Evolutionary conservation across 1,284 basidiomycete species (phyloP).

Genomic region (Apiotrichum montevideense): DNA sequence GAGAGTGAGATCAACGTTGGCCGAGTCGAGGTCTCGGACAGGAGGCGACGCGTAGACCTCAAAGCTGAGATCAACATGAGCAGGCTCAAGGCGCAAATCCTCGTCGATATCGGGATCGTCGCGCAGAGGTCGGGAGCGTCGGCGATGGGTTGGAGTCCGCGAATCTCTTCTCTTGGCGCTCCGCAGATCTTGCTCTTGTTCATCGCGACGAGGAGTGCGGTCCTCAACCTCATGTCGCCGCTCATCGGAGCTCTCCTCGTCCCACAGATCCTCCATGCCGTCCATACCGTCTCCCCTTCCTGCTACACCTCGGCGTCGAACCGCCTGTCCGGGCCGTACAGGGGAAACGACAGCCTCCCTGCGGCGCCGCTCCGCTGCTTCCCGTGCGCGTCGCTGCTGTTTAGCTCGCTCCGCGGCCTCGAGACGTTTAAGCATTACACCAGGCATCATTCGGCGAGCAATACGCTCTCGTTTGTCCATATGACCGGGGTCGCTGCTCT

Average conservation of each 20-base stretch:
- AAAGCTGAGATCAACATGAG: not conserved
- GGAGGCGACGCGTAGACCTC: not conserved
- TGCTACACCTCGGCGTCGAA: slow-evolving; percentile 22
- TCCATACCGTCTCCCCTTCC: slow-evolving; percentile 1
- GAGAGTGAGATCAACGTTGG: not conserved
- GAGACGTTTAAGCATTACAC: slow-evolving; percentile 33
- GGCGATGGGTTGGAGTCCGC: not conserved
- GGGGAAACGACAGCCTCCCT: slow-evolving; percentile 14
- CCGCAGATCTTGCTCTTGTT: not conserved
- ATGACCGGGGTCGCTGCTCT: not conserved
- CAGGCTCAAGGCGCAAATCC: not conserved
- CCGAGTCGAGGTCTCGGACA: not conserved
- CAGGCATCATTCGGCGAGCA: slow-evolving; percentile 39
- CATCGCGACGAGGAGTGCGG: not conserved
- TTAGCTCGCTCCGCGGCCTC: slow-evolving; percentile 16
- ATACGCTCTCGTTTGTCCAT: slow-evolving; percentile 28
- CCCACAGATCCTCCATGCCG: slow-evolving; percentile 18
- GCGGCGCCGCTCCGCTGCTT: slow-evolving; percentile 2
- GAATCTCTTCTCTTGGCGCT: not conserved
- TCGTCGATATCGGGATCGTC: not conserved
- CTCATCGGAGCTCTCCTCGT: slow-evolving; percentile 1
- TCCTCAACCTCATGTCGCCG: not conserved
- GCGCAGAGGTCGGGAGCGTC: not conserved
- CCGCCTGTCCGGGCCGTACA: slow-evolving; percentile 32
- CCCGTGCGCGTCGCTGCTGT: slow-evolving; percentile 10